A percentile compares a stretch with the other conserved stretches of the same genome.
Evolutionary conservation across 176 grass and related monocot genomes (phyloP).

Genomic region (sorghum (Sorghum bicolor)): Sorghum_bicolor_NCBIv3 NC_012878.2:58332001-58332500

Average conservation of each 20-base stretch:
- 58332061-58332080: conserved; percentile 51
- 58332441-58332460: conserved; percentile 31
- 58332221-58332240: conserved; percentile 45
- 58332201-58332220: not conserved
- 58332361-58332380: conserved; percentile 41
- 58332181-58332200: conserved; percentile 10
- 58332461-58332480: conserved; percentile 60
- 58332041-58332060: conserved; percentile 23
- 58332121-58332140: not conserved
- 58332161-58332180: conserved; percentile 37
- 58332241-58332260: conserved; percentile 17
- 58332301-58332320: too few relatives aligned
- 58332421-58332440: conserved; percentile 5
- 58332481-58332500: conserved; percentile 64
- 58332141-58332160: not conserved
- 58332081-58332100: conserved; percentile 53
- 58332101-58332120: conserved; percentile 24
- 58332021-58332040: not conserved
- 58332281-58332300: not conserved
- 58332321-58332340: conserved; percentile 10
- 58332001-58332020: conserved; percentile 39
- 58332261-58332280: conserved; percentile 40
- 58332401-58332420: conserved; percentile 29
- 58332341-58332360: conserved; percentile 35
- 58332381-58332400: conserved; percentile 28